phyloP scores from a whole-genome alignment of 1,284 basidiomycete species.

The Cryptococcus jaspeensis region DNA sequence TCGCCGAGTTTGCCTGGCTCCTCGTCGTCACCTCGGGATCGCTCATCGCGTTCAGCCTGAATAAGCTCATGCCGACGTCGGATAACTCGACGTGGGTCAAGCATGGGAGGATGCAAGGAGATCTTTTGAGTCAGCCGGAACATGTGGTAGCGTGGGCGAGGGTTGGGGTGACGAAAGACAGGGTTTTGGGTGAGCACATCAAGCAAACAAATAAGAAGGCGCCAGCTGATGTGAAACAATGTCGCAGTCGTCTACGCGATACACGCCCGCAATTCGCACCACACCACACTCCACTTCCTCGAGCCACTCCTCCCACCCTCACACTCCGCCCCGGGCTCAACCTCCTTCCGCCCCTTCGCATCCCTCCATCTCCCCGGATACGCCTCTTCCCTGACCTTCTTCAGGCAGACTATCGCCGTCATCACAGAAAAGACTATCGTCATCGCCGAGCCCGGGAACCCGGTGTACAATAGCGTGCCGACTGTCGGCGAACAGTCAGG shows the following conservation, averaged over 20 bases:
- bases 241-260: conserved; percentile 22
- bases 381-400: conserved; percentile 37
- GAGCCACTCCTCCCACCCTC: conserved; percentile 22
- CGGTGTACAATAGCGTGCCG: conserved; percentile 30
- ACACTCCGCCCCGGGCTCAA: not conserved
- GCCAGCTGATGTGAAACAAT: not conserved
- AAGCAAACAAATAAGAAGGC: not conserved
- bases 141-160: conserved; percentile 28
- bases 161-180: conserved; percentile 32
- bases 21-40: conserved; percentile 27
- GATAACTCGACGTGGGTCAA: conserved; percentile 32
- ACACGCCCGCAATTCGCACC: conserved; percentile 21
- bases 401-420: conserved; percentile 36
- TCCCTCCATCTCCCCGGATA: conserved; percentile 27
- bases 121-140: conserved; percentile 20
- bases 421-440: conserved; percentile 35
- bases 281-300: conserved; percentile 26
- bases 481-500: conserved; percentile 16
- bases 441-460: conserved; percentile 39
- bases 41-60: conserved; percentile 27
- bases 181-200: conserved; percentile 24
- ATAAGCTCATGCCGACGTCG: conserved; percentile 32
- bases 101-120: conserved; percentile 16
- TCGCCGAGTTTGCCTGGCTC: conserved; percentile 36
- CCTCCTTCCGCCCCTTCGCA: conserved; percentile 30